Evolutionary conservation across 2,329 filamentous ascomycete species (phyloP), one percentile per base, ranked within the genome.

Genomic region (Clathrospora elynae): DNA sequence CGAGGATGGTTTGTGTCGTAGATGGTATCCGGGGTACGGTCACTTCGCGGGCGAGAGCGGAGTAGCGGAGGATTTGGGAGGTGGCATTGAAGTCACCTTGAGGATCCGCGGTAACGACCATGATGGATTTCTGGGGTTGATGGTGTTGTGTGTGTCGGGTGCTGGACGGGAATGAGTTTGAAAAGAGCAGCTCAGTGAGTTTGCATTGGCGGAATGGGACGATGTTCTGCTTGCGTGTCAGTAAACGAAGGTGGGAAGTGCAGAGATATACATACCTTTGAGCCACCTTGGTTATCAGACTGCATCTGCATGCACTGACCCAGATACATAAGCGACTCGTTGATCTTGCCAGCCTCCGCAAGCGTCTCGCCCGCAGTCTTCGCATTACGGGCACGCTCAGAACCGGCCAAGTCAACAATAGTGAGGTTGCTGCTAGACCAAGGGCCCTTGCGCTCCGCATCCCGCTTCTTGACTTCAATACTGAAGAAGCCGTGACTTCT

Each of bases 251-350:
- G 7, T 5, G 23, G 2, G 8, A 35, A 6, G 9, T 5, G 13
- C 35, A 26, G 34, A 11, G 6, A 25, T 20, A n/a, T 5, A 31
- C 50, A 32, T 76, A 88, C 87, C 80, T 89, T 92, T 64, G 80
- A 83, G 9, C 84, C 85, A 51, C 78, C 85, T 29, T 85, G 84
- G 20, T 85, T 79, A 58, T 92, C 89, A 46, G 87, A 91, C 68
- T 96, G 92, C 79, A 96, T 92, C 67, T 97, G 92, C 59, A 99
- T 80, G 66, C 93, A 99, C 65, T 97, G 93, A 0, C 93, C 93
- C 1, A 99, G 80, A 67, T 96, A 97, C 93, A 99, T 99, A 64
- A 99, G 75, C 64, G 89, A 95, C 71, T 96, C 91, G 64, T 99
- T 99, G 68, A 99, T 99, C 73, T 97, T 97, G 38, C 93, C 93